Conservation (phyloP, 1,139 yeast genomes). For the Candida smagusa region DNA sequence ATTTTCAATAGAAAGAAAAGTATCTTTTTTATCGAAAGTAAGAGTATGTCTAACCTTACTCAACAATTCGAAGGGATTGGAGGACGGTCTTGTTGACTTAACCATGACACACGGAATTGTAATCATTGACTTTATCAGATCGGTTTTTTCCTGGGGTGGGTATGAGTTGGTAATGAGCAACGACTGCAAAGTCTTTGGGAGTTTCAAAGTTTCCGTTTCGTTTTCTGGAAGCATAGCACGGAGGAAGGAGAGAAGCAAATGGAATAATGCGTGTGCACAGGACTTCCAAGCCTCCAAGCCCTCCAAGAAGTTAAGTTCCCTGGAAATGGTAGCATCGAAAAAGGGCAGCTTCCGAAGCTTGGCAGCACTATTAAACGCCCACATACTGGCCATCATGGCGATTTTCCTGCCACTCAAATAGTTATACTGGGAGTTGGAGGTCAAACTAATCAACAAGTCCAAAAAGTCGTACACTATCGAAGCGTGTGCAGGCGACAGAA, state of each 20-base stretch:
- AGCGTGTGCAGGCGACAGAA: slow-evolving; percentile 83
- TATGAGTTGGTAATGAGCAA: slow-evolving; percentile 60
- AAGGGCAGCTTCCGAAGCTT: slow-evolving; percentile 26
- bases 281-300: slow-evolving; percentile 78
- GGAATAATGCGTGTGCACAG: slow-evolving; percentile 84
- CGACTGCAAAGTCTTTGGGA: slow-evolving; percentile 64
- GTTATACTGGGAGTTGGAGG: slow-evolving; percentile 79
- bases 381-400: slow-evolving; percentile 77
- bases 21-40: slow-evolving; percentile 65
- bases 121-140: slow-evolving; percentile 35
- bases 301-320: slow-evolving; percentile 52
- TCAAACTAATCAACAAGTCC: slow-evolving; percentile 73
- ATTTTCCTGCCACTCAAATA: slow-evolving; percentile 78
- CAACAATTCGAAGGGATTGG: slow-evolving; percentile 40
- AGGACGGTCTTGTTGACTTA: slow-evolving; percentile 59
- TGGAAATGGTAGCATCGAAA: slow-evolving; percentile 38
- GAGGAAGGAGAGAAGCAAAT: slow-evolving; percentile 70
- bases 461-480: slow-evolving; percentile 84
- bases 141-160: slow-evolving; percentile 51
- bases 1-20: slow-evolving; percentile 75
- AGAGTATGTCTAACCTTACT: slow-evolving; percentile 63
- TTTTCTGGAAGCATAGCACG: slow-evolving; percentile 76
- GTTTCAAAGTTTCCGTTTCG: slow-evolving; percentile 50
- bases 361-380: slow-evolving; percentile 67
- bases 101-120: slow-evolving; percentile 63